phyloP scores from a whole-genome alignment of 345 rosid species.

The Excoecaria cochinchinensis region DNA sequence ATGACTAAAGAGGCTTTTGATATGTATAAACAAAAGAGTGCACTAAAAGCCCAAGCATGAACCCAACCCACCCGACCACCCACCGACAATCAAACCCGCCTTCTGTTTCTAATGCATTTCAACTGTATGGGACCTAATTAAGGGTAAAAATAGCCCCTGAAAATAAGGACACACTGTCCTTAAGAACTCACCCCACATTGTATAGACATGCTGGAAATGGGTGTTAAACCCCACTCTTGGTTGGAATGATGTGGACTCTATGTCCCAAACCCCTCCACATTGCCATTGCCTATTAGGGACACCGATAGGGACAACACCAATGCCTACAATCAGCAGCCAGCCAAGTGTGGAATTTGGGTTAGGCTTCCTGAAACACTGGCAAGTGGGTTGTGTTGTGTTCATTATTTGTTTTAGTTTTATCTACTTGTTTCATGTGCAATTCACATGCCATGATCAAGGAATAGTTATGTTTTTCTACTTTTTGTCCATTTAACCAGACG shows the following conservation, averaged over 20 bases:
- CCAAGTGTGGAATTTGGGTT: neutral
- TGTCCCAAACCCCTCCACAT: too few relatives aligned
- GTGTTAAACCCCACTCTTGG: constrained; percentile 35
- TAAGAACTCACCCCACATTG: constrained; percentile 42
- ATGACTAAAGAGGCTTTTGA: too few relatives aligned
- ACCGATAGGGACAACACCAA: constrained; percentile 32
- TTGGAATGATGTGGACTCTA: constrained; percentile 43
- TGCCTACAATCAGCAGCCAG: constrained; percentile 6
- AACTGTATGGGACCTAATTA: constrained; percentile 28
- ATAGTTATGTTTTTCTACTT: neutral
- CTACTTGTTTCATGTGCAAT: neutral
- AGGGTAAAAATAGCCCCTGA: constrained; percentile 39
- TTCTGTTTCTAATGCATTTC: neutral
- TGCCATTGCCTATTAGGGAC: constrained; percentile 29
- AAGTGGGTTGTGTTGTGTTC: constrained; percentile 22
- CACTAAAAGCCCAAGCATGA: neutral
- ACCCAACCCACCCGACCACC: constrained; percentile 35
- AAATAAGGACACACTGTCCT: constrained; percentile 47
- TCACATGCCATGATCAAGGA: neutral
- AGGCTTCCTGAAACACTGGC: constrained; percentile 31
- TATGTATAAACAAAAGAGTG: too few relatives aligned
- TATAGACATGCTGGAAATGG: constrained; percentile 21
- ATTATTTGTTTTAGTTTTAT: neutral
- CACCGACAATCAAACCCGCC: constrained; percentile 40
- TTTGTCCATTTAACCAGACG: neutral